These are phyloP conservation scores for Populus deltoides DNA, from an alignment of 345 rosid species.

Conservation along the genomic window DNA sequence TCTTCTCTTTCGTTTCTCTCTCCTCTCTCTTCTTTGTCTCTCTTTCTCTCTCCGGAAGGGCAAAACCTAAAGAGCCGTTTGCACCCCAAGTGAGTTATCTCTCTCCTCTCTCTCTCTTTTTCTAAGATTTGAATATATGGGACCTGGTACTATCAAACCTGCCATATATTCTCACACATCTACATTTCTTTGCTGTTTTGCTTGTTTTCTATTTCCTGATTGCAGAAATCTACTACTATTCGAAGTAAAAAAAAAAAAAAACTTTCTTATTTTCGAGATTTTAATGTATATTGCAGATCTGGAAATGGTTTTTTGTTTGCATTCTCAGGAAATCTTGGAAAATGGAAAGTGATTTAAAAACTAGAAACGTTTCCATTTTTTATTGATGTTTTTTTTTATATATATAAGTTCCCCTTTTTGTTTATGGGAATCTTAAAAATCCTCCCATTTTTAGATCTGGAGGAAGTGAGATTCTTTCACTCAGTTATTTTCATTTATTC, in stretches of 20 bases:
- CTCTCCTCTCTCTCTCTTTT: slow-evolving; percentile 49
- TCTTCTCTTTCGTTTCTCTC: slow-evolving; percentile 25
- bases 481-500: slow-evolving; percentile 3
- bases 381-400: neutral
- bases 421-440: slow-evolving; percentile 15
- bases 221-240: slow-evolving; percentile 41
- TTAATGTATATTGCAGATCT: slow-evolving; percentile 30
- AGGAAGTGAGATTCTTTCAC: neutral
- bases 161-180: slow-evolving; percentile 17
- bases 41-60: slow-evolving; percentile 78
- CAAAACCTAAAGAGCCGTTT: slow-evolving; percentile 82
- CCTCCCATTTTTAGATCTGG: slow-evolving; percentile 12
- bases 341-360: slow-evolving; percentile 8
- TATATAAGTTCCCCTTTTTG: neutral
- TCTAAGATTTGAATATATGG: slow-evolving; percentile 57
- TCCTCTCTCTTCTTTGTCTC: slow-evolving; percentile 31
- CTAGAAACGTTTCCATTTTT: slow-evolving; percentile 10
- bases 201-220: neutral
- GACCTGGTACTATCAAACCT: slow-evolving; percentile 39
- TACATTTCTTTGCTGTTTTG: neutral
- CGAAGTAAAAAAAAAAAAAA: slow-evolving; percentile 13
- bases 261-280: slow-evolving; percentile 1
- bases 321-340: slow-evolving; percentile 14
- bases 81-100: slow-evolving; percentile 85
- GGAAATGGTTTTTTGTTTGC: slow-evolving; percentile 25